phyloP scores from a whole-genome alignment of 495 filamentous ascomycete species.

The Tuber brumale region DNA sequence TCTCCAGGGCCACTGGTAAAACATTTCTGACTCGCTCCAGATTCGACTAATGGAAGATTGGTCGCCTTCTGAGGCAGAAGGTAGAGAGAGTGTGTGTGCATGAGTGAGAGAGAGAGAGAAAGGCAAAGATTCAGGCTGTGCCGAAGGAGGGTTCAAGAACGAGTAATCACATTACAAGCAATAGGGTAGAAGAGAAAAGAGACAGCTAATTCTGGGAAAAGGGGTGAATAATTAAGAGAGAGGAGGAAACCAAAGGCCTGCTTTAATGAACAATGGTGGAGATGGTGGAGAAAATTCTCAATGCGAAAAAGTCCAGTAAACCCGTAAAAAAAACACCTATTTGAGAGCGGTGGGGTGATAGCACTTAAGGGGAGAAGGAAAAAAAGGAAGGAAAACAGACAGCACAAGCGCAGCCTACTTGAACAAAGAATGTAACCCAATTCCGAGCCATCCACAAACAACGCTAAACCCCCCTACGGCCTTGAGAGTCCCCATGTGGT shows the following conservation, averaged over 20 bases:
- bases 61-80: background rate
- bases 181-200: background rate
- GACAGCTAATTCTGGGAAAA: background rate
- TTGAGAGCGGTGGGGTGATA: slow-evolving; percentile 26
- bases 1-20: background rate
- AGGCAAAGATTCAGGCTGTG: background rate
- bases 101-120: background rate
- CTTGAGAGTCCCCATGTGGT: background rate
- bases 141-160: background rate
- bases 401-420: slow-evolving; percentile 13
- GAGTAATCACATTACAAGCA: background rate
- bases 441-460: background rate
- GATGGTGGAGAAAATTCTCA: background rate
- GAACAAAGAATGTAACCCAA: background rate
- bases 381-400: slow-evolving; percentile 16
- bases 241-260: background rate
- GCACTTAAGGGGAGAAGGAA: slow-evolving; percentile 21
- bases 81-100: background rate
- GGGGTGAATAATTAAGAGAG: background rate
- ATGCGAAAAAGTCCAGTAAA: background rate
- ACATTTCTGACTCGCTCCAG: background rate
- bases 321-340: slow-evolving; percentile 30
- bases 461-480: background rate
- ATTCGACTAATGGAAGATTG: background rate
- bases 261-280: background rate